These are phyloP conservation scores for Entomortierella lignicola DNA, from an alignment of 192 early-diverging fungal genomes.

Conservation along the genomic window DNA sequence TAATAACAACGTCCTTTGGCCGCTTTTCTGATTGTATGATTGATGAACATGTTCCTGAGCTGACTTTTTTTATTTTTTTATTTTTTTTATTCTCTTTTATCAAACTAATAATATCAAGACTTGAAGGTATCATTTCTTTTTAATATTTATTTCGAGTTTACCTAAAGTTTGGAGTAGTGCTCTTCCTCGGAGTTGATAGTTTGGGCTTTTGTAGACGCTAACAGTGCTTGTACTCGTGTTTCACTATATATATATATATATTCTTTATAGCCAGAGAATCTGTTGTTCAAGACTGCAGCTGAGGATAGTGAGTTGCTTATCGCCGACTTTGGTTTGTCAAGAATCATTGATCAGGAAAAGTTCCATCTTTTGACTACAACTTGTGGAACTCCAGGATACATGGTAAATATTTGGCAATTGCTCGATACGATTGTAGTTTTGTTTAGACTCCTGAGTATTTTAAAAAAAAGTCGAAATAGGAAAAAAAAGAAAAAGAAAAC, in stretches of 20 bases:
- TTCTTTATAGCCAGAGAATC: slow-evolving; percentile 78
- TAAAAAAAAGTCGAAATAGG: too few relatives aligned
- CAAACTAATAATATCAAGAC: neutral
- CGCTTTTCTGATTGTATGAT: too few relatives aligned
- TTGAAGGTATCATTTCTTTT: slow-evolving; percentile 15
- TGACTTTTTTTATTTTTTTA: neutral
- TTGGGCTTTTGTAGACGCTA: slow-evolving; percentile 5
- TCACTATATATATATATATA: neutral
- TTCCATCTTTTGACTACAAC: slow-evolving; percentile 70
- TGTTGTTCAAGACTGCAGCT: slow-evolving; percentile 72
- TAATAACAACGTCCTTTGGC: too few relatives aligned
- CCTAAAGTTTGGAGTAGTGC: neutral
- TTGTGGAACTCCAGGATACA: slow-evolving; percentile 87
- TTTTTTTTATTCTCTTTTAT: neutral
- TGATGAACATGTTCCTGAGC: neutral
- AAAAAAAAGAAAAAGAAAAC: too few relatives aligned
- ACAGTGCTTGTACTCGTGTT: neutral
- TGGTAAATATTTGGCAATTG: slow-evolving; percentile 58
- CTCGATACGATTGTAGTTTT: too few relatives aligned
- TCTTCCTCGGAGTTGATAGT: slow-evolving; percentile 19
- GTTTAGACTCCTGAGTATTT: too few relatives aligned
- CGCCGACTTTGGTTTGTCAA: slow-evolving; percentile 88
- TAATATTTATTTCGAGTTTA: neutral
- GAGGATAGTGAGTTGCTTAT: slow-evolving; percentile 73
- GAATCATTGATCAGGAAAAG: slow-evolving; percentile 69